phyloP scores from a whole-genome alignment of 805 yeast genomes.

The Zygoascus tannicola region DNA sequence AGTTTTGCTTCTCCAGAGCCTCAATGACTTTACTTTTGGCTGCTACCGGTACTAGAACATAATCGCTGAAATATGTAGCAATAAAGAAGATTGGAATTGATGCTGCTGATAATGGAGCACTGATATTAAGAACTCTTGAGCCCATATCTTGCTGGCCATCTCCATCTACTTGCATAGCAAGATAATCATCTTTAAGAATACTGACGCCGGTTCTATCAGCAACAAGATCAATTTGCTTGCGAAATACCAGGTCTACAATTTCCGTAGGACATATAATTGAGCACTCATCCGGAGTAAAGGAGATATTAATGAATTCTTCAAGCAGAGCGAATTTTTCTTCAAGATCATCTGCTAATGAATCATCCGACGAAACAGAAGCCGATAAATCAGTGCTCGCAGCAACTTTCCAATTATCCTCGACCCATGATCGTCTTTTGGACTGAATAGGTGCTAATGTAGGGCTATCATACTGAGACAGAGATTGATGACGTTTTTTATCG shows the following conservation, averaged over 20 bases:
- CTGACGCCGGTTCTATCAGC: slow-evolving; percentile 27
- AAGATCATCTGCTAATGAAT: slow-evolving; percentile 3
- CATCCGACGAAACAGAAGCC: not conserved
- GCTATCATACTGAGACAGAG: not conserved
- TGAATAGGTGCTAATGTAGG: slow-evolving; percentile 1
- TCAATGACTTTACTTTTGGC: slow-evolving; percentile 37
- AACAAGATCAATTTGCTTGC: slow-evolving; percentile 32
- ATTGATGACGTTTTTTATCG: not conserved
- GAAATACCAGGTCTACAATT: slow-evolving; percentile 33
- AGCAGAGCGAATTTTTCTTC: slow-evolving; percentile 14
- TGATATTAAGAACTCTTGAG: slow-evolving; percentile 42
- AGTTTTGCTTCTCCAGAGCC: slow-evolving; percentile 36
- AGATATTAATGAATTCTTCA: slow-evolving; percentile 49
- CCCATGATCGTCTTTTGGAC: slow-evolving; percentile 12
- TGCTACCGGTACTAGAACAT: slow-evolving; percentile 46
- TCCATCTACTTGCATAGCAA: slow-evolving; percentile 50
- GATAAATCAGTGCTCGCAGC: slow-evolving; percentile 1
- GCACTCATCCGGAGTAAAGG: slow-evolving; percentile 54
- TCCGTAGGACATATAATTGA: slow-evolving; percentile 45
- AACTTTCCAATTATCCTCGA: slow-evolving; percentile 13
- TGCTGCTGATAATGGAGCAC: slow-evolving; percentile 49
- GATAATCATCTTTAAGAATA: slow-evolving; percentile 37
- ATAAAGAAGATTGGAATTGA: slow-evolving; percentile 52
- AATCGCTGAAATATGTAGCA: slow-evolving; percentile 55
- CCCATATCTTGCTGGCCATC: slow-evolving; percentile 49